phyloP scores from a whole-genome alignment of 2,329 filamentous ascomycete species.

The Scedosporium minutisporum region DNA sequence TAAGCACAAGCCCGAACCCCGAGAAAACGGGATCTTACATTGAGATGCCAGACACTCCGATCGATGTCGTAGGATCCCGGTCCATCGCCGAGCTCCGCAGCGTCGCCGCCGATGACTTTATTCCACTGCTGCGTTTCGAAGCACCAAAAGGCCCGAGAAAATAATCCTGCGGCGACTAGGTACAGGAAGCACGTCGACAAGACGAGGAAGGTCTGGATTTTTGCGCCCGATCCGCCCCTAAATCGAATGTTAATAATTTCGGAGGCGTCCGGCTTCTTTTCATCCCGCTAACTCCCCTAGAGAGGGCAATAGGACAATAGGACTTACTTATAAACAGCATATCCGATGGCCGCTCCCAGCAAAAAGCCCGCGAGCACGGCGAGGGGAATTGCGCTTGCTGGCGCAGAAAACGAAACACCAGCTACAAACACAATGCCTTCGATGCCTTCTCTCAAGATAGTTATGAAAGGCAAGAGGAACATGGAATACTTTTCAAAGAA shows the following conservation, averaged over 20 bases:
- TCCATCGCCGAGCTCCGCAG: slow-evolving; percentile 39
- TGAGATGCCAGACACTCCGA: slow-evolving; percentile 72
- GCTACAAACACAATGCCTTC: slow-evolving; percentile 74
- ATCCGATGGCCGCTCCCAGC: slow-evolving; percentile 54
- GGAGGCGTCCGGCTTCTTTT: too few species aligned
- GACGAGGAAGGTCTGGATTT: slow-evolving; percentile 62
- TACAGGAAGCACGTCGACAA: slow-evolving; percentile 71
- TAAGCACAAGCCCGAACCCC: slow-evolving; percentile 13
- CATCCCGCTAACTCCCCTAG: slow-evolving; percentile 13
- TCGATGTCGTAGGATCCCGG: slow-evolving; percentile 71
- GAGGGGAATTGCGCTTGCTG: slow-evolving; percentile 60
- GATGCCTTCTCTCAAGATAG: slow-evolving; percentile 65
- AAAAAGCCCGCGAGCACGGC: slow-evolving; percentile 57
- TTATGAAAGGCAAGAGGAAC: slow-evolving; percentile 71
- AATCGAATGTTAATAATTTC: slow-evolving; percentile 26
- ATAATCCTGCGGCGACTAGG: slow-evolving; percentile 69
- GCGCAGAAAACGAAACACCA: slow-evolving; percentile 60
- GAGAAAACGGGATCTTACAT: slow-evolving; percentile 37
- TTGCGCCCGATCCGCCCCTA: slow-evolving; percentile 19
- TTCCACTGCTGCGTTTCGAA: slow-evolving; percentile 60
- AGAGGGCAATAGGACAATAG: accelerated
- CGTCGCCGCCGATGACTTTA: slow-evolving; percentile 44
- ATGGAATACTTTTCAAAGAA: slow-evolving; percentile 58
- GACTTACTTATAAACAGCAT: slow-evolving; percentile 60
- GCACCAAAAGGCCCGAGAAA: slow-evolving; percentile 64